Percentiles rank a stretch among this genome's conserved stretches.
Conservation (phyloP, 2,329 filamentous ascomycete genomes). For the Pseudocercospora macadamiae region DNA sequence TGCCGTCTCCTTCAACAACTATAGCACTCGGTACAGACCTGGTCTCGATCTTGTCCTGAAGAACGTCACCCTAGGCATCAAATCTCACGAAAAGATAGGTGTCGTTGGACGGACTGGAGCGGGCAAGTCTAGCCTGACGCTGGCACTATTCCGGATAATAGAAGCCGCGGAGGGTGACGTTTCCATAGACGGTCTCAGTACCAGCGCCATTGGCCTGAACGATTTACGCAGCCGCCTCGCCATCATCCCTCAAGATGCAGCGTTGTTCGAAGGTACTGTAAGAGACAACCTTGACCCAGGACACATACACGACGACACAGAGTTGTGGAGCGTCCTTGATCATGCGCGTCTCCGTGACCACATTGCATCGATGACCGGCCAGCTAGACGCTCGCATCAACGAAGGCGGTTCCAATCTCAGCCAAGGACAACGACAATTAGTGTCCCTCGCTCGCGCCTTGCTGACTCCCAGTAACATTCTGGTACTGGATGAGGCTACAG, state of each 20-base stretch:
- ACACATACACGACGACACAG: conserved; percentile 93
- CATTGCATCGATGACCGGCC: conserved; percentile 81
- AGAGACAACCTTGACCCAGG: conserved; percentile 95
- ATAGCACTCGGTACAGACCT: conserved; percentile 88
- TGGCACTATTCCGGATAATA: conserved; percentile 94
- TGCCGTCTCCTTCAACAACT: conserved; percentile 87
- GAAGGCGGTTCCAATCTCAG: conserved; percentile 98
- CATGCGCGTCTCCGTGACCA: conserved; percentile 94
- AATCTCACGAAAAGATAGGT: conserved; percentile 98
- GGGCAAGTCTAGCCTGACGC: conserved; percentile 90
- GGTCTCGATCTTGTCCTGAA: conserved; percentile 91
- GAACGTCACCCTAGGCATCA: conserved; percentile 88
- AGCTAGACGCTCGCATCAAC: conserved; percentile 84
- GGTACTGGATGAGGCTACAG: conserved; percentile 93
- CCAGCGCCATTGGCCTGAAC: conserved; percentile 83
- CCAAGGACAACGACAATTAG: conserved; percentile 89
- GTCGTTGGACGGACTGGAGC: conserved; percentile 95
- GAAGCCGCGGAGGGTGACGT: conserved; percentile 83
- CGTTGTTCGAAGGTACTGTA: conserved; percentile 89
- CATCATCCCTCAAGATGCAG: conserved; percentile 97
- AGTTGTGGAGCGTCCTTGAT: conserved; percentile 83
- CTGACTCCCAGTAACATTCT: conserved; percentile 96
- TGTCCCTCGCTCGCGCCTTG: conserved; percentile 90
- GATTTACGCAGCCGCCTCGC: conserved; percentile 87
- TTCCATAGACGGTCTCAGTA: conserved; percentile 86